phyloP scores from a whole-genome alignment of 2,329 filamentous ascomycete genomes.

The Alternaria sp. region DNA sequence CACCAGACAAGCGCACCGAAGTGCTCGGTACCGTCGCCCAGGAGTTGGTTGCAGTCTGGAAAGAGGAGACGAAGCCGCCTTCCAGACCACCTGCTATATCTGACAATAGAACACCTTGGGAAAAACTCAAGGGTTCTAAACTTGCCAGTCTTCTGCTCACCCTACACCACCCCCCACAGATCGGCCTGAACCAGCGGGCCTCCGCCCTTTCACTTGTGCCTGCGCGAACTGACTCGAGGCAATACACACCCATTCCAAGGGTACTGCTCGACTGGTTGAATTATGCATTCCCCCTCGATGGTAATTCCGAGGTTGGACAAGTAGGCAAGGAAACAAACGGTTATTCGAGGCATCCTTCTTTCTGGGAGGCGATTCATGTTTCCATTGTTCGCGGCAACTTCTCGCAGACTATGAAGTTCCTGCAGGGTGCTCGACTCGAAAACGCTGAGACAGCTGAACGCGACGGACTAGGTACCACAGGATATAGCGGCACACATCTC shows the following conservation, averaged over 20 bases:
- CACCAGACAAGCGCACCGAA: slow-evolving; percentile 38
- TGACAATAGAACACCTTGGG: slow-evolving; percentile 56
- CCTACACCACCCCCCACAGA: slow-evolving; percentile 70
- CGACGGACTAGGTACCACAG: slow-evolving; percentile 68
- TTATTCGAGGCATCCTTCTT: slow-evolving; percentile 77
- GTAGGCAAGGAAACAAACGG: slow-evolving; percentile 72
- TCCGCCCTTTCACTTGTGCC: slow-evolving; percentile 38
- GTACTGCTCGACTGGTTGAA: slow-evolving; percentile 86
- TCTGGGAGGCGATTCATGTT: slow-evolving; percentile 81
- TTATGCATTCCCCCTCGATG: slow-evolving; percentile 74
- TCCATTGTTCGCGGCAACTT: slow-evolving; percentile 79
- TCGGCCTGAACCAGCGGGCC: slow-evolving; percentile 30
- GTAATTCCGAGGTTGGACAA: slow-evolving; percentile 67
- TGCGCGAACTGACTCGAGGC: slow-evolving; percentile 30
- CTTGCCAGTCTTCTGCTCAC: slow-evolving; percentile 80
- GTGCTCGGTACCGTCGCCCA: slow-evolving; percentile 40
- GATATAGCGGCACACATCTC: slow-evolving; percentile 79
- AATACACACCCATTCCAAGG: slow-evolving; percentile 69
- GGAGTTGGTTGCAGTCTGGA: slow-evolving; percentile 52
- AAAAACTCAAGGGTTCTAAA: slow-evolving; percentile 70
- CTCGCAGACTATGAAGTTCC: slow-evolving; percentile 68
- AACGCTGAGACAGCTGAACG: slow-evolving; percentile 71
- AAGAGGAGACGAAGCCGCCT: slow-evolving; percentile 58
- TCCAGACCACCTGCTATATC: slow-evolving; percentile 19
- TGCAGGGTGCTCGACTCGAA: slow-evolving; percentile 80